Base-by-base conservation (phyloP, 2,329 filamentous ascomycete species). In the Decorospora gaudefroyi region DNA sequence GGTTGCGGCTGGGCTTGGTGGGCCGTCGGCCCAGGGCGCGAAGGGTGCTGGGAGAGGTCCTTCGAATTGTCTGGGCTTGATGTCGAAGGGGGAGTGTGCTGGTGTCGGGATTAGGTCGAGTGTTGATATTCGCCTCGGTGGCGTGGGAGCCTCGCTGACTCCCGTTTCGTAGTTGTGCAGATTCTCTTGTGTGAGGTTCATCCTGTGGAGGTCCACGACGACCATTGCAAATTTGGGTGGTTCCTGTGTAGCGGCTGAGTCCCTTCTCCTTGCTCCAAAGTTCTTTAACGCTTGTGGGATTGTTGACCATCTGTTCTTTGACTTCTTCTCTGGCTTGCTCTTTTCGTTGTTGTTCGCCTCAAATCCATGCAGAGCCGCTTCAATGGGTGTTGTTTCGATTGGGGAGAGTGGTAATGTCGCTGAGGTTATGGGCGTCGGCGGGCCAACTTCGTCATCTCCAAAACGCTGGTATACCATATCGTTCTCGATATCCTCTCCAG, bases 401-500 rank as follows among this genome's bases (percentile, higher is more conserved):
- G 23, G 32, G 6, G 43, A 36, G 30, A 39, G 39, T 19, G 31
- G 23, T 12, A 38, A 26, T 8, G 48, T 53, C 6, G 45, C 29
- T 11, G 55, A 55, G 12, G 43, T 43, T 12, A 31, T 10, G 8
- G 59, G 60, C 17, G 56, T 49, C 5, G 59, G 55, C 4, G 61
- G 61, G 9, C 52, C 59, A 7, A 53, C 51, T 28, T 59, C 45
- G 4, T 46, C 36, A 15, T 51, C 55, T 21, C 34, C 33, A 23
- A 55, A 59, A n/a, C 49, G 49, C 29, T 59, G 42, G 27, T 51
- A 49, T 17, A 59, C 38, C 13, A 45, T 34, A 16, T 62, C 53
- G 18, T 54, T 50, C 35, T 66, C 59, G 27, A 61, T 59, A 7
- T 57, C 38, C 38, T 64, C 57, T 10, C 57, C 60, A 6, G 55